Evolutionary conservation across 108 stramenopile genomes (phyloP).

Genomic region (Epipyxis sp.): DNA sequence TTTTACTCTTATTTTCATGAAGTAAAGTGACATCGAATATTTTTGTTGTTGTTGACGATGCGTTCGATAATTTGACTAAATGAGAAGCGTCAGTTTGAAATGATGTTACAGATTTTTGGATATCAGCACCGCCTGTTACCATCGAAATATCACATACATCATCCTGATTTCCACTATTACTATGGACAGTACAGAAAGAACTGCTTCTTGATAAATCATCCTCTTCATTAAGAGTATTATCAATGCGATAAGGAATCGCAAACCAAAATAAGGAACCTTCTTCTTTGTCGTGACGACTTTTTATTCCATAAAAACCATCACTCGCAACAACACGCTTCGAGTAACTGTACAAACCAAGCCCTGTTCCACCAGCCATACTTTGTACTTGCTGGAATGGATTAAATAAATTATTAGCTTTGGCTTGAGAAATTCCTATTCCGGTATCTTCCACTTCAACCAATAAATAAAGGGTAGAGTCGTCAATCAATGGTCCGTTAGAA

Average conservation of each 20-base stretch:
- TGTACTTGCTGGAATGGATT: slow-evolving; percentile 27
- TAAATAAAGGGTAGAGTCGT: slow-evolving; percentile 12
- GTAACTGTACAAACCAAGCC: slow-evolving; percentile 32
- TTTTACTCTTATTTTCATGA: too few relatives aligned
- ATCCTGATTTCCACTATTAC: too few relatives aligned
- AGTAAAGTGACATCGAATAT: too few relatives aligned
- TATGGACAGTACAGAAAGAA: too few relatives aligned
- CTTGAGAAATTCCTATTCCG: slow-evolving; percentile 19
- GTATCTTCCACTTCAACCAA: slow-evolving; percentile 24
- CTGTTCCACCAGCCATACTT: slow-evolving; percentile 33
- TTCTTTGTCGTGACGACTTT: neutral
- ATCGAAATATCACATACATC: too few relatives aligned
- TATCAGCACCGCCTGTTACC: too few relatives aligned
- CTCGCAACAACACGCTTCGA: slow-evolving; percentile 23
- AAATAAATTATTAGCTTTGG: slow-evolving; percentile 18
- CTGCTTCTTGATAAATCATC: too few relatives aligned
- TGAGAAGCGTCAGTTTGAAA: too few relatives aligned
- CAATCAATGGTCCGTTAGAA: too few relatives aligned
- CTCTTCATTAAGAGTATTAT: neutral
- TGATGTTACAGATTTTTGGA: too few relatives aligned
- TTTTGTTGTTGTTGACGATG: too few relatives aligned
- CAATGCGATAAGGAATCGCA: slow-evolving; percentile 31
- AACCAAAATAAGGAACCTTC: slow-evolving; percentile 31
- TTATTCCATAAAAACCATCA: slow-evolving; percentile 21
- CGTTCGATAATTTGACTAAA: too few relatives aligned